Evolutionary conservation across 768 basidiomycete species (phyloP).

Genomic region (Holtermanniella nyarrowii): DNA sequence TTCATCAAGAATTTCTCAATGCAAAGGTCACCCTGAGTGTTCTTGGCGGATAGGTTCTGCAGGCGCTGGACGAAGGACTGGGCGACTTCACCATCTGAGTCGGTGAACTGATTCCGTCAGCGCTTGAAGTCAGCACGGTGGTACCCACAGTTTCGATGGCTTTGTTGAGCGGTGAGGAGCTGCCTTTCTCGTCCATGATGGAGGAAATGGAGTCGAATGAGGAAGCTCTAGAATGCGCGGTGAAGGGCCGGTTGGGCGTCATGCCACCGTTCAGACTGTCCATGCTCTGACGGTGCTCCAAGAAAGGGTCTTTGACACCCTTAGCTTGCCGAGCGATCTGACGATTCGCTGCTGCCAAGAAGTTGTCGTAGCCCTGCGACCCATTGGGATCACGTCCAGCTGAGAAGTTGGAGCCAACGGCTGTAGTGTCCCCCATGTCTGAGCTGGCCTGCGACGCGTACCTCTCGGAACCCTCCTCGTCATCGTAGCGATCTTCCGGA

Average conservation of each 20-base stretch:
- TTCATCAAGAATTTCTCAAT: constrained; percentile 85
- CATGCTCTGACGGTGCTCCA: constrained; percentile 45
- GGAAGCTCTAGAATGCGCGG: constrained; percentile 62
- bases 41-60: constrained; percentile 65
- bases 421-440: constrained; percentile 28
- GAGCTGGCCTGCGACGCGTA: constrained; percentile 31
- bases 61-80: constrained; percentile 79
- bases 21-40: constrained; percentile 80
- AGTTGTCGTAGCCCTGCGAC: constrained; percentile 56
- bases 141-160: constrained; percentile 68
- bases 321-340: constrained; percentile 71
- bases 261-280: constrained; percentile 26
- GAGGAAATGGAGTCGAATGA: constrained; percentile 87
- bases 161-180: constrained; percentile 78
- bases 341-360: constrained; percentile 74
- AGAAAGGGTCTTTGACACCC: constrained; percentile 65
- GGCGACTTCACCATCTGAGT: constrained; percentile 83
- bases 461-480: constrained; percentile 44
- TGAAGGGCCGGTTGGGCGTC: constrained; percentile 66
- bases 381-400: constrained; percentile 8
- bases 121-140: not conserved
- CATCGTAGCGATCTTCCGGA: constrained; percentile 48
- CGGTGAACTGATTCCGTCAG: constrained; percentile 59
- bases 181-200: constrained; percentile 80
- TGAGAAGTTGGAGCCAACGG: constrained; percentile 15